Conservation (phyloP, 2,329 filamentous ascomycete species). For the Fusarium sp. region DNA sequence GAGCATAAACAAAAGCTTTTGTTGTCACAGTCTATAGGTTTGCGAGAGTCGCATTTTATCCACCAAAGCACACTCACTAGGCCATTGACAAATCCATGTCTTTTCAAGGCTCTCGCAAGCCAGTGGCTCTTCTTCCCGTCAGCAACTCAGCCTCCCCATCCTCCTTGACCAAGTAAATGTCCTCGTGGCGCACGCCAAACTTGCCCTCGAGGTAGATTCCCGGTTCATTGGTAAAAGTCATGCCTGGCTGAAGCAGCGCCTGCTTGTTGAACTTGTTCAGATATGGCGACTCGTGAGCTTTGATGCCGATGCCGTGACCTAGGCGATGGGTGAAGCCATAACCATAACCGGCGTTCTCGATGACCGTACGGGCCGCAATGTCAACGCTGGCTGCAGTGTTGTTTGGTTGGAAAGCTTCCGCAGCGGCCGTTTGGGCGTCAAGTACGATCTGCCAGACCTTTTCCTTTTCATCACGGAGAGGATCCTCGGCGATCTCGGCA, state of each 20-base stretch:
- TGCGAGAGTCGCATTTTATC: not conserved
- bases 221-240: conserved; percentile 74
- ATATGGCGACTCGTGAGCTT: conserved; percentile 74
- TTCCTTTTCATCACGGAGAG: conserved; percentile 61
- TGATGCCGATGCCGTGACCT: conserved; percentile 74
- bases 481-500: conserved; percentile 11
- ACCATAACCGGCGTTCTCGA: conserved; percentile 69
- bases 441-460: conserved; percentile 70
- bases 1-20: not conserved
- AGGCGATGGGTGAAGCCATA: conserved; percentile 70
- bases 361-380: conserved; percentile 68
- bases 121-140: conserved; percentile 62
- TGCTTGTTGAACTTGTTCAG: conserved; percentile 70
- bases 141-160: conserved; percentile 65
- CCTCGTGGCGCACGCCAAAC: conserved; percentile 73
- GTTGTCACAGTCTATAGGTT: not conserved
- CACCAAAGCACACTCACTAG: not conserved
- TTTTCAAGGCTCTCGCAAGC: conserved; percentile 63
- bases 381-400: conserved; percentile 70
- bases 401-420: conserved; percentile 61
- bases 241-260: conserved; percentile 62
- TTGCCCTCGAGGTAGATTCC: conserved; percentile 70
- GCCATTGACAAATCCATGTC: not conserved
- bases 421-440: conserved; percentile 70
- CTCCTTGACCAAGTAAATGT: conserved; percentile 68